A percentile compares a stretch with the other conserved stretches of the same genome.
Conservation (phyloP, 257 asterid genomes). For the Nicotiana tabacum region DNA sequence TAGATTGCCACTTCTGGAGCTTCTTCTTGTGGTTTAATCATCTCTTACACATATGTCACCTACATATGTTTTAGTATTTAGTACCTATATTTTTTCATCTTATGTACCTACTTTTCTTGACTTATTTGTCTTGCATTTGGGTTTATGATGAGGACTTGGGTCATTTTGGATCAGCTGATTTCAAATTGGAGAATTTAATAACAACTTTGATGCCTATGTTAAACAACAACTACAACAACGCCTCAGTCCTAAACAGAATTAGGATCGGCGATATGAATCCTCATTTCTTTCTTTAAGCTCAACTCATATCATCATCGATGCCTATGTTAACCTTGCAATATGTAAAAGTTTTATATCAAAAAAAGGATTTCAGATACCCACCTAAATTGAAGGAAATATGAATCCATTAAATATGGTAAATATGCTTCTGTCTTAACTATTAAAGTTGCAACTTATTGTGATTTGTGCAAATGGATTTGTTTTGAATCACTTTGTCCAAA, state of each 20-base stretch:
- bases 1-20: not conserved
- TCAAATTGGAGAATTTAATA: not conserved
- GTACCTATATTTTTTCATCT: not conserved
- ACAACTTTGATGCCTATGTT: not conserved
- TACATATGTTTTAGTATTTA: not conserved
- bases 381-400: not conserved
- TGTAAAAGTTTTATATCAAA: not conserved
- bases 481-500: not conserved
- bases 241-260: no score
- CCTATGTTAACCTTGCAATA: not conserved
- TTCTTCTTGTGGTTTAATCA: constrained; percentile 1
- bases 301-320: no score
- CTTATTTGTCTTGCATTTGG: not conserved
- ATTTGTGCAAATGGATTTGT: not conserved
- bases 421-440: not conserved
- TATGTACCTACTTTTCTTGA: not conserved
- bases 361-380: not conserved
- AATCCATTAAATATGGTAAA: not conserved
- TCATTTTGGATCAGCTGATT: not conserved
- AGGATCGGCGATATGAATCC: no score
- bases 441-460: not conserved
- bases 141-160: not conserved
- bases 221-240: no score
- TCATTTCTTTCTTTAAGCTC: no score
- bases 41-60: not conserved